These are phyloP conservation scores for Colletotrichum karsti DNA, from an alignment of 2,329 filamentous ascomycete genomes.

Conservation along the genomic window DNA sequence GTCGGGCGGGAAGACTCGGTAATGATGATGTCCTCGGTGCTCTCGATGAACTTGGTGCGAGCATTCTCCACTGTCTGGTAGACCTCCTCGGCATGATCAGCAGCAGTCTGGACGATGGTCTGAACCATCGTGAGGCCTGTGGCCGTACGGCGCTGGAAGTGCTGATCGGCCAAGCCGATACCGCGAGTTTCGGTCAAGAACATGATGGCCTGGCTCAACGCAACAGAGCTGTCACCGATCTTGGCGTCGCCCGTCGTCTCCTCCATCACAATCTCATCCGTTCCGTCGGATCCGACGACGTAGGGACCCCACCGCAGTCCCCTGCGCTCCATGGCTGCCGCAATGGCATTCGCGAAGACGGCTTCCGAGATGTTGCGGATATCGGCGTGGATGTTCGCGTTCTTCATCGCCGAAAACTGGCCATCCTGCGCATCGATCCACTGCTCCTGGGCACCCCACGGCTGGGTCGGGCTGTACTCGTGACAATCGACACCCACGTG, in stretches of 20 bases:
- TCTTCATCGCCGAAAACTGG: conserved; percentile 43
- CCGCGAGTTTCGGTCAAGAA: conserved; percentile 41
- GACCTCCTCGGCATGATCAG: conserved; percentile 37
- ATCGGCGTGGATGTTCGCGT: conserved; percentile 40
- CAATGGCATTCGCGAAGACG: conserved; percentile 38
- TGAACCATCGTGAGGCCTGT: conserved; percentile 37
- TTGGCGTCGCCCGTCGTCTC: conserved; percentile 40
- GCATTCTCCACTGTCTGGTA: conserved; percentile 35
- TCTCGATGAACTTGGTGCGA: conserved; percentile 36
- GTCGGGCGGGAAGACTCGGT: conserved; percentile 35
- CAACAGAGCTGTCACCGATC: conserved; percentile 40
- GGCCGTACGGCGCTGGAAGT: conserved; percentile 39
- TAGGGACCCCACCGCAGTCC: conserved; percentile 40
- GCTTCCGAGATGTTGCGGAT: conserved; percentile 39
- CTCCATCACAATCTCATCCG: conserved; percentile 29
- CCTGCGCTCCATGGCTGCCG: conserved; percentile 36
- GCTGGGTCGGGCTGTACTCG: conserved; percentile 35
- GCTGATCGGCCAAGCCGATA: conserved; percentile 38
- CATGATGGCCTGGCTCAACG: conserved; percentile 37
- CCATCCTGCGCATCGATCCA: conserved; percentile 36
- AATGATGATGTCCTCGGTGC: conserved; percentile 37
- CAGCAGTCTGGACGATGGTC: conserved; percentile 38
- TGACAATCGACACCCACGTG: conserved; percentile 43
- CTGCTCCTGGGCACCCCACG: conserved; percentile 33
- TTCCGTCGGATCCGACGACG: conserved; percentile 30